A percentile compares a stretch with the other conserved stretches of the same genome.
Conservation (phyloP, 2,329 filamentous ascomycete species). For the Lachnellula suecica region DNA sequence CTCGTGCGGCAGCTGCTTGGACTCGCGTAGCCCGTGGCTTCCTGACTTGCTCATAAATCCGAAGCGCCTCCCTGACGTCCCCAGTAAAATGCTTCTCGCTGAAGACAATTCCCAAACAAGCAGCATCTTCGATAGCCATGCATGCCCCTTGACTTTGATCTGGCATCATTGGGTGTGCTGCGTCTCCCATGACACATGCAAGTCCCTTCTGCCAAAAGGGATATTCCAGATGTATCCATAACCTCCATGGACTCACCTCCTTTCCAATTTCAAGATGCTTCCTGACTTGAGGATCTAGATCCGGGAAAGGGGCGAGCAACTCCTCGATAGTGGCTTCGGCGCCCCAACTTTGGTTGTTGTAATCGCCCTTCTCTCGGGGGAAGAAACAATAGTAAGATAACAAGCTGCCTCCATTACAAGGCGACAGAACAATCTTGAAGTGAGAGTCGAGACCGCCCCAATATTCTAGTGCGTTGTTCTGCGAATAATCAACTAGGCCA, state of each 20-base stretch:
- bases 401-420: constrained; percentile 64
- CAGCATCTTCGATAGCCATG: constrained; percentile 40
- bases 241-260: constrained; percentile 64
- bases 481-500: constrained; percentile 62
- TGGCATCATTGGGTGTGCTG: constrained; percentile 69
- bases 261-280: constrained; percentile 57
- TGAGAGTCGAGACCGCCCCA: constrained; percentile 66
- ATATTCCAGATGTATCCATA: constrained; percentile 66
- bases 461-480: constrained; percentile 63
- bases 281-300: constrained; percentile 57
- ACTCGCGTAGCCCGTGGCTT: constrained; percentile 53
- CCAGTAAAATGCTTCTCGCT: constrained; percentile 38
- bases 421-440: constrained; percentile 70
- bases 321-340: constrained; percentile 54
- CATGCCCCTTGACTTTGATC: constrained; percentile 65
- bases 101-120: constrained; percentile 35
- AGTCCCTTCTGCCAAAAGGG: constrained; percentile 51
- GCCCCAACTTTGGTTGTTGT: constrained; percentile 58
- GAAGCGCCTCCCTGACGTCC: constrained; percentile 7
- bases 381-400: constrained; percentile 73
- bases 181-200: constrained; percentile 63
- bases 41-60: constrained; percentile 48
- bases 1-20: constrained; percentile 55
- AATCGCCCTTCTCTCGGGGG: constrained; percentile 57
- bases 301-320: constrained; percentile 57